phyloP scores from a whole-genome alignment of 352 stramenopile species.

The Globisporangium solare region DNA sequence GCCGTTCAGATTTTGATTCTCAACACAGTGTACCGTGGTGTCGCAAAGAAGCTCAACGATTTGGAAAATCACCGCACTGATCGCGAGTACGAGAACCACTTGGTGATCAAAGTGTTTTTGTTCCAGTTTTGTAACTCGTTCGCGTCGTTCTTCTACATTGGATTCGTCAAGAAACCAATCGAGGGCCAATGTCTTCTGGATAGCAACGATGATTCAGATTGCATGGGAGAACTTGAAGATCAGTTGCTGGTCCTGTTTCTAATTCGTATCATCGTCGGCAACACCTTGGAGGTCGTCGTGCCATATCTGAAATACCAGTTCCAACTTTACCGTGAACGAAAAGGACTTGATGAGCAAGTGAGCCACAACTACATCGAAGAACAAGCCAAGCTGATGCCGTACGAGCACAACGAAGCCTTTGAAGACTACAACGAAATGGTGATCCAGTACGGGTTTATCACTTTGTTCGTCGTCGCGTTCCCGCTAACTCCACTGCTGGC shows the following conservation, averaged over 20 bases:
- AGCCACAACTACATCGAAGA: constrained; percentile 83
- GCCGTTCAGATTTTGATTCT: constrained; percentile 92
- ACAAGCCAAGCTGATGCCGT: constrained; percentile 74
- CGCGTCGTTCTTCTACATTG: constrained; percentile 96
- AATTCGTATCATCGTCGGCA: constrained; percentile 90
- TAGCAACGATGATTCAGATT: constrained; percentile 34
- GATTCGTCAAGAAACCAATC: constrained; percentile 51
- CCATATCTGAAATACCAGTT: constrained; percentile 80
- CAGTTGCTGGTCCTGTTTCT: constrained; percentile 91
- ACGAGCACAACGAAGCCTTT: constrained; percentile 80
- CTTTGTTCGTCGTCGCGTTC: constrained; percentile 92
- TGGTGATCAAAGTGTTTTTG: constrained; percentile 98
- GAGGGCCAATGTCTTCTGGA: constrained; percentile 77
- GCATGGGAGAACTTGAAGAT: constrained; percentile 87
- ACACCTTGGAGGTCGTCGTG: constrained; percentile 86
- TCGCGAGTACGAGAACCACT: constrained; percentile 83
- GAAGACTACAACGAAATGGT: constrained; percentile 91
- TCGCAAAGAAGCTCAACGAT: constrained; percentile 93
- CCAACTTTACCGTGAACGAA: constrained; percentile 50
- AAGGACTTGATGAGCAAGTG: constrained; percentile 24
- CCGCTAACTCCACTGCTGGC: constrained; percentile 90
- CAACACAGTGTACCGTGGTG: constrained; percentile 88
- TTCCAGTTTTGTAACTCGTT: constrained; percentile 99
- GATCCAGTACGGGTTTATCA: constrained; percentile 95
- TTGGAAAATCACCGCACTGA: constrained; percentile 92